These are phyloP conservation scores for Fusarium pseudonygamai DNA, from an alignment of 2,329 filamentous ascomycete species.

Conservation along the genomic window DNA sequence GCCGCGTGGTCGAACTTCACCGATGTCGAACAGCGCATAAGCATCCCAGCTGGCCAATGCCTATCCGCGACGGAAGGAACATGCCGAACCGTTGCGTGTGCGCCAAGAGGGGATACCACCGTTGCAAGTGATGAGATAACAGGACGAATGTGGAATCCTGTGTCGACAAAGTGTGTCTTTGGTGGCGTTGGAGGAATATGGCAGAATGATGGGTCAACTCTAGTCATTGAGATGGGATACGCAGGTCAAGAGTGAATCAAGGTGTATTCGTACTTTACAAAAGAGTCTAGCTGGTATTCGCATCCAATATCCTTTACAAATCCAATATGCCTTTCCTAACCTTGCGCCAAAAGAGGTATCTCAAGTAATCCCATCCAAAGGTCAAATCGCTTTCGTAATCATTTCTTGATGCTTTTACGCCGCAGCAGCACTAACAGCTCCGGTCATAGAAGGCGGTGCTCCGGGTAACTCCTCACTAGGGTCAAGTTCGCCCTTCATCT, in stretches of 20 bases:
- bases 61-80: background rate
- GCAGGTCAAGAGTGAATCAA: background rate
- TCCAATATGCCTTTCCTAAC: background rate
- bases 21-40: background rate
- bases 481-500: slow-evolving; percentile 50
- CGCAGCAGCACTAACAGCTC: slow-evolving; percentile 26
- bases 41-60: slow-evolving; percentile 20
- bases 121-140: slow-evolving; percentile 10
- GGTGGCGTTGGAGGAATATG: slow-evolving; percentile 36
- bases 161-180: slow-evolving; percentile 34
- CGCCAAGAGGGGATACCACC: slow-evolving; percentile 3
- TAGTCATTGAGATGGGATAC: slow-evolving; percentile 33
- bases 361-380: slow-evolving; percentile 9
- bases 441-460: slow-evolving; percentile 1
- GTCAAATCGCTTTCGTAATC: slow-evolving; percentile 32
- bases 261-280: slow-evolving; percentile 7
- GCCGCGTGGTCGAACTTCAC: slow-evolving; percentile 18
- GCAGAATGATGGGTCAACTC: slow-evolving; percentile 17
- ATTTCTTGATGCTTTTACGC: slow-evolving; percentile 24
- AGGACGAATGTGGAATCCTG: slow-evolving; percentile 39
- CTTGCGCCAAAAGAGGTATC: slow-evolving; percentile 33
- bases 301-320: background rate
- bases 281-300: slow-evolving; percentile 1
- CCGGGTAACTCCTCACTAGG: slow-evolving; percentile 42
- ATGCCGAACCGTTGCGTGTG: slow-evolving; percentile 34